phyloP scores from a whole-genome alignment of 73 alveolate species.

The Paramecium caudatum region DNA sequence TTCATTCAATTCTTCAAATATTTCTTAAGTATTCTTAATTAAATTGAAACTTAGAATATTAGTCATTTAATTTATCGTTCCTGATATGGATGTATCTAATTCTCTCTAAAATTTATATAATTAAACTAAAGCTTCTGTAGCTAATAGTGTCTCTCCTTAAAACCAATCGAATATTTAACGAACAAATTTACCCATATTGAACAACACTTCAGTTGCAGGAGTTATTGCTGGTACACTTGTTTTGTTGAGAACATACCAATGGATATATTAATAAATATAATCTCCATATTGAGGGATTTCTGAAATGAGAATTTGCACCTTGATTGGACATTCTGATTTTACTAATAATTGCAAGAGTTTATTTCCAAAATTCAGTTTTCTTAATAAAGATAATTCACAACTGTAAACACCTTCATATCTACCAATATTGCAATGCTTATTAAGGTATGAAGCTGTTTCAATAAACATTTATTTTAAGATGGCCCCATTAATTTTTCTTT shows the following conservation, averaged over 20 bases:
- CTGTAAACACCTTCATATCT: constrained; percentile 49
- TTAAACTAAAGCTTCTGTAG: not conserved
- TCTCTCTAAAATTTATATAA: constrained; percentile 39
- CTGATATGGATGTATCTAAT: not conserved
- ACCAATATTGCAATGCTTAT: constrained; percentile 59
- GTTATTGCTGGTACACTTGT: not conserved
- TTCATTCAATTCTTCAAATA: constrained; percentile 60
- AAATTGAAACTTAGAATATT: not conserved
- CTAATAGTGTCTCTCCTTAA: not conserved
- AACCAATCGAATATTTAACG: constrained; percentile 22
- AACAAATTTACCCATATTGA: not conserved
- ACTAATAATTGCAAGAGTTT: not conserved
- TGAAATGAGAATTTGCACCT: not conserved
- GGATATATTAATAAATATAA: not conserved
- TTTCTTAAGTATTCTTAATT: constrained; percentile 40
- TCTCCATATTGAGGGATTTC: constrained; percentile 18
- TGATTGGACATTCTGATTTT: constrained; percentile 3
- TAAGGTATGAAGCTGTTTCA: constrained; percentile 20
- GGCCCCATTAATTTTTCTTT: constrained; percentile 15
- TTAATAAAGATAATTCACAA: constrained; percentile 1
- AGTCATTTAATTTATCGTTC: constrained; percentile 11
- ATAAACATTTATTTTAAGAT: constrained; percentile 5
- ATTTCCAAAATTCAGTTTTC: not conserved
- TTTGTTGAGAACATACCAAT: constrained; percentile 57
- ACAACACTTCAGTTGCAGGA: constrained; percentile 38